phyloP scores from a whole-genome alignment of 2,329 filamentous ascomycete species.

The Exophiala phaeomuriformis region DNA sequence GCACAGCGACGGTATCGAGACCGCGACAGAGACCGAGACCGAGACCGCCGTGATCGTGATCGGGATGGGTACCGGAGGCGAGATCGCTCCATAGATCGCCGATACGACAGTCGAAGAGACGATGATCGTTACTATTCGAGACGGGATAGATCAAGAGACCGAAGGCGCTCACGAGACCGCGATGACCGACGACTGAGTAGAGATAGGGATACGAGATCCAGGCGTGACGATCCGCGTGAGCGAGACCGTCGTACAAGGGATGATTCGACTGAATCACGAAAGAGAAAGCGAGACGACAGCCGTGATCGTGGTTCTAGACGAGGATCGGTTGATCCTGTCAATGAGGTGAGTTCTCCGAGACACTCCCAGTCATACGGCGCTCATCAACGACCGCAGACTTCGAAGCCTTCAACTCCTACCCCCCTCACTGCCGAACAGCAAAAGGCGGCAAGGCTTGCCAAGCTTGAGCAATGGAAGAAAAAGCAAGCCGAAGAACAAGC shows the following conservation, averaged over 20 bases:
- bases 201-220: slow-evolving; percentile 60
- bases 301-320: slow-evolving; percentile 49
- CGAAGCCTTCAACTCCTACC: slow-evolving; percentile 46
- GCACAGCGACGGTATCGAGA: slow-evolving; percentile 22
- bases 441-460: slow-evolving; percentile 71
- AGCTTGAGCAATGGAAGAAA: slow-evolving; percentile 85
- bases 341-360: slow-evolving; percentile 48
- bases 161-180: slow-evolving; percentile 52
- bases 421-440: slow-evolving; percentile 60
- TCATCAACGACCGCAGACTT: slow-evolving; percentile 39
- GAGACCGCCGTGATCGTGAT: slow-evolving; percentile 43
- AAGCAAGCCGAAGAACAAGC: slow-evolving; percentile 70
- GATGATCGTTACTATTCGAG: slow-evolving; percentile 57
- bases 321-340: slow-evolving; percentile 44
- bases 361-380: slow-evolving; percentile 19
- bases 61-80: slow-evolving; percentile 58
- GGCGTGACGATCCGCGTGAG: slow-evolving; percentile 66
- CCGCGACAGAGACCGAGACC: slow-evolving; percentile 21
- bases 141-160: slow-evolving; percentile 58
- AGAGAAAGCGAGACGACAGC: slow-evolving; percentile 60
- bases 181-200: slow-evolving; percentile 55
- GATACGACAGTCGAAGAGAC: slow-evolving; percentile 52
- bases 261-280: slow-evolving; percentile 64
- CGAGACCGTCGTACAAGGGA: slow-evolving; percentile 57
- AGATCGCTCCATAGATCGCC: slow-evolving; percentile 58